Percentiles rank a stretch among this genome's conserved stretches.
Conservation (phyloP, 2,329 filamentous ascomycete species). For the Cercospora citrullina region DNA sequence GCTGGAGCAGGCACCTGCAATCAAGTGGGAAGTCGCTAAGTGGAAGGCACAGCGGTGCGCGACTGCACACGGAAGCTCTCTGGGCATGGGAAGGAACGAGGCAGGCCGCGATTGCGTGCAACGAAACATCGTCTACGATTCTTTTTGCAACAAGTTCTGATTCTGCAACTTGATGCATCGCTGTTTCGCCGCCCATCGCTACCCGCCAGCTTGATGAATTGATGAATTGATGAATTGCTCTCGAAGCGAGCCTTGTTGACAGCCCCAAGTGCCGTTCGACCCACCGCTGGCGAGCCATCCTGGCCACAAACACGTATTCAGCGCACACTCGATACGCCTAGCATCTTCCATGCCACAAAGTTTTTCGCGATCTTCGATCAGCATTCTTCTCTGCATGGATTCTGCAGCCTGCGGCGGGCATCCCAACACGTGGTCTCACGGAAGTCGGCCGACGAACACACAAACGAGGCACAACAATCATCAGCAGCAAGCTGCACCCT, state of each 20-base stretch:
- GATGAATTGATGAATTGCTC: background rate
- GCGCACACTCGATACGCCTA: background rate
- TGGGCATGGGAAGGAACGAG: background rate
- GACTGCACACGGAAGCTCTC: background rate
- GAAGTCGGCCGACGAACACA: slow-evolving; percentile 4
- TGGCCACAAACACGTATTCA: slow-evolving; percentile 2
- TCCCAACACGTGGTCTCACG: slow-evolving; percentile 12
- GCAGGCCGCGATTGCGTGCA: background rate
- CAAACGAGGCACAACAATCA: background rate
- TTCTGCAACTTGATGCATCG: background rate
- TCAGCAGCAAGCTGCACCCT: slow-evolving; percentile 1
- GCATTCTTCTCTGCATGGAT: slow-evolving; percentile 15
- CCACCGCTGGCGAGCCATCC: background rate
- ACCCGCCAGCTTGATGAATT: background rate
- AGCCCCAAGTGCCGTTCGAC: background rate
- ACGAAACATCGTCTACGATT: background rate
- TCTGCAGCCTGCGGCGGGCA: background rate
- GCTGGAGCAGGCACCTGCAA: background rate
- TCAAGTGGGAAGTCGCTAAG: background rate
- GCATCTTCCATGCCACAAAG: slow-evolving; percentile 12
- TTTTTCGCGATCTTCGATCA: slow-evolving; percentile 20
- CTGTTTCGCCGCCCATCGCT: background rate
- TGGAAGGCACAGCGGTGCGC: background rate
- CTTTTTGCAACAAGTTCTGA: background rate
- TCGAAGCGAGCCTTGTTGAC: background rate